Evolutionary conservation across 164 flowering plant genomes (phyloP).

Genomic region (Paratinospora sagittata): DNA sequence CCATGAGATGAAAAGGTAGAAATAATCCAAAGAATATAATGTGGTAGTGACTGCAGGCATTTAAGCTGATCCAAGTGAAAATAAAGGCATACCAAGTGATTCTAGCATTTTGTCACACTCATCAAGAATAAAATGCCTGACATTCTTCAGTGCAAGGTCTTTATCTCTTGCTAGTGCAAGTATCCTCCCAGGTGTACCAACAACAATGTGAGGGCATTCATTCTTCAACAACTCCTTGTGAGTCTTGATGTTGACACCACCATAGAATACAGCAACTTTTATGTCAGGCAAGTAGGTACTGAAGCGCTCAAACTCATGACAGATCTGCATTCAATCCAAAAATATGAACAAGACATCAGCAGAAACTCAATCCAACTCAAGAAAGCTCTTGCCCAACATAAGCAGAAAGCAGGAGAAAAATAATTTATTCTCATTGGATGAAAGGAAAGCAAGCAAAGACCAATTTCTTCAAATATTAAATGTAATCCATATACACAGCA

Average conservation of each 20-base stretch:
- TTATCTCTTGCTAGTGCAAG: constrained; percentile 82
- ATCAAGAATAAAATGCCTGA: constrained; percentile 95
- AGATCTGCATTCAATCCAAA: constrained; percentile 46
- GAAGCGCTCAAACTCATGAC: constrained; percentile 95
- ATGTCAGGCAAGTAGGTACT: constrained; percentile 82
- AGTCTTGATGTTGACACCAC: constrained; percentile 80
- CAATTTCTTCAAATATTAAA: neutral
- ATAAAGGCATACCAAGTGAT: constrained; percentile 65
- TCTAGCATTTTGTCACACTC: constrained; percentile 99
- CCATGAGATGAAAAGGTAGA: constrained; percentile 5
- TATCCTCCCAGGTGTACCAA: constrained; percentile 96
- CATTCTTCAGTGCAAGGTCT: constrained; percentile 80
- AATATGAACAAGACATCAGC: neutral
- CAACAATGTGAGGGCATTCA: constrained; percentile 96
- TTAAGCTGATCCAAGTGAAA: neutral
- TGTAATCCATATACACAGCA: neutral
- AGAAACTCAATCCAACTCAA: neutral
- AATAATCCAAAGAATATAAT: neutral
- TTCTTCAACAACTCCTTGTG: constrained; percentile 91
- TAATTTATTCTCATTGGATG: neutral
- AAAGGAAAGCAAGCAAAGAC: neutral
- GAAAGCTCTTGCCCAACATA: neutral
- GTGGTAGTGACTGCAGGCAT: neutral
- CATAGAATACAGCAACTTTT: constrained; percentile 94
- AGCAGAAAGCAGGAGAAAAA: neutral